Evolutionary conservation across 2,329 filamentous ascomycete genomes (phyloP), one percentile per base, ranked within the genome.

Genomic region (Nemania bipapillata): DNA sequence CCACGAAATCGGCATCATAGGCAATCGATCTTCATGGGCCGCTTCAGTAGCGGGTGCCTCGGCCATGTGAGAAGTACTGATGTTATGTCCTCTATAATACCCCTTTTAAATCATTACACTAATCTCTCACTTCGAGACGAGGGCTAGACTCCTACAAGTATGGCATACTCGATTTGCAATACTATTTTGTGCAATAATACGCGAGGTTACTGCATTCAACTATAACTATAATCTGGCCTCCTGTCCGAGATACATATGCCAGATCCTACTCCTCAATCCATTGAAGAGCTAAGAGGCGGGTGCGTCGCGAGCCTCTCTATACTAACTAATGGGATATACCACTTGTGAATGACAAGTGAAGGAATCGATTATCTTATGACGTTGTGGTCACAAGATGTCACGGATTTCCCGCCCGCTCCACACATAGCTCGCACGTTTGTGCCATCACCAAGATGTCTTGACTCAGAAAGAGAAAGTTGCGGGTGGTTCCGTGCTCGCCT

Each of bases 381-480:
- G 20, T 52, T 11, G 47, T 28, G 45, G 22, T 26, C 8, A 37
- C 24, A 57, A 20, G 8, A 7, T 37, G 6, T 12, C 7, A 35
- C 15, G 15, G 3, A 22, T 20, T 24, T 54, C 9, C 35, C 17
- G 12, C 11, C 32, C 32, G 15, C 53, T 37, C 20, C 32, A 17
- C 1, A 24, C 32, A 40, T n/a, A 40, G 32, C 30, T 28, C 22
- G n/a, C 32, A 40, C 7, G 40, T 35, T 26, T 56, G 32, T 35
- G 20, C 32, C 2, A 20, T 42, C 30, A 37, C 35, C 9, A 45
- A 26, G 30, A 20, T n/a, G 24, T 28, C 50, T 40, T 30, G 63
- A 65, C 47, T 65, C 56, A 60, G 4, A 49, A 55, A 59, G 55
- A 59, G 47, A 65, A 40, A 60, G 63, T 65, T 65, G 49, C 63